These are phyloP conservation scores for Lentinula sp. DNA, from an alignment of 768 basidiomycete genomes.

Conservation along the genomic window DNA sequence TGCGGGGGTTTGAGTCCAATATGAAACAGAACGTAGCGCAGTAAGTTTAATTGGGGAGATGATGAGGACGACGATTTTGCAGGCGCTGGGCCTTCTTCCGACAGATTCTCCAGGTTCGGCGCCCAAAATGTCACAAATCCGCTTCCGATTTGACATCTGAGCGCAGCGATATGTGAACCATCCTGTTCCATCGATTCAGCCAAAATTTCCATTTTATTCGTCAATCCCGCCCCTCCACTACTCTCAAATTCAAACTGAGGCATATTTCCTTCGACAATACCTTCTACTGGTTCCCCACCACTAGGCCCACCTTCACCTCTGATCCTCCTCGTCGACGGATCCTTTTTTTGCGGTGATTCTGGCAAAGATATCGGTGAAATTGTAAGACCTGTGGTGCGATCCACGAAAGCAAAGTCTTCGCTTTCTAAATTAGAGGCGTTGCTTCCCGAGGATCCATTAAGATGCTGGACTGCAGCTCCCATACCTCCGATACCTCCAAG, in stretches of 20 bases:
- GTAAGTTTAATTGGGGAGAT: conserved; percentile 6
- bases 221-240: neutral
- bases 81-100: neutral
- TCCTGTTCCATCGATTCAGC: neutral
- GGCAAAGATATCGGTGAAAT: neutral
- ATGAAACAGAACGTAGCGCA: conserved; percentile 26
- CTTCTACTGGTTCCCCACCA: neutral
- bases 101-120: conserved; percentile 36
- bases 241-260: neutral
- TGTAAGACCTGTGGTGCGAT: neutral
- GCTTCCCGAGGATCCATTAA: neutral
- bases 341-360: neutral
- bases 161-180: conserved; percentile 6
- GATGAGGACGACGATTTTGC: neutral
- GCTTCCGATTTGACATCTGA: conserved; percentile 16
- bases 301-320: neutral
- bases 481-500: neutral
- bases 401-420: neutral
- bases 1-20: conserved; percentile 41
- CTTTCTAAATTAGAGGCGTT: neutral
- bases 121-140: conserved; percentile 37
- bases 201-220: neutral
- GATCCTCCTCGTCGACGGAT: conserved; percentile 1
- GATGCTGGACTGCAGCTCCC: neutral
- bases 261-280: neutral